Percentiles rank a stretch among this genome's conserved stretches.
phyloP scores from a whole-genome alignment of 306 rosid species.

The Quercus suber region DNA sequence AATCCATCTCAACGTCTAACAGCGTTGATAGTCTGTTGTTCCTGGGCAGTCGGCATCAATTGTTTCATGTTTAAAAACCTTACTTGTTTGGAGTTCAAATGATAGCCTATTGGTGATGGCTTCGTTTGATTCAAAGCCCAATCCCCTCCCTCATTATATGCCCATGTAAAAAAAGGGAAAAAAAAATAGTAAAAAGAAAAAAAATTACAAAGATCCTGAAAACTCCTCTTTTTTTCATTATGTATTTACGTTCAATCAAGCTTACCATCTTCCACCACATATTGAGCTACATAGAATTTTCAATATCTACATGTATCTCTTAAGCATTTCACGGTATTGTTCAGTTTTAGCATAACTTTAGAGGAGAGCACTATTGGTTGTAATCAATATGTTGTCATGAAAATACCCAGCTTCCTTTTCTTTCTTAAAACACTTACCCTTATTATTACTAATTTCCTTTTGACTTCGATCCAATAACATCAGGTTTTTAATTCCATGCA shows the following conservation, averaged over 20 bases:
- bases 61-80: not conserved
- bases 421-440: not conserved
- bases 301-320: not conserved
- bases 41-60: not conserved
- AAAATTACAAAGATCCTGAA: not conserved
- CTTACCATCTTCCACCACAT: not conserved
- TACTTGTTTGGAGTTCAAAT: not conserved
- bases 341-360: not conserved
- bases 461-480: not conserved
- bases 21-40: not conserved
- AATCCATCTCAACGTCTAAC: not conserved
- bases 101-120: too few relatives aligned
- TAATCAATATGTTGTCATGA: not conserved
- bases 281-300: not conserved
- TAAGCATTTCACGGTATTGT: not conserved
- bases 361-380: not conserved
- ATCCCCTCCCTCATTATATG: too few relatives aligned
- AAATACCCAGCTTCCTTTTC: not conserved
- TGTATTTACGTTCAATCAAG: not conserved
- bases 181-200: too few relatives aligned
- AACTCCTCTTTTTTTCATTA: not conserved
- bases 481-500: not conserved
- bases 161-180: too few relatives aligned
- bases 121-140: too few relatives aligned
- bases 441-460: not conserved